Base-by-base conservation (phyloP, 441 rosid genomes). In the Populus hybrid region DNA sequence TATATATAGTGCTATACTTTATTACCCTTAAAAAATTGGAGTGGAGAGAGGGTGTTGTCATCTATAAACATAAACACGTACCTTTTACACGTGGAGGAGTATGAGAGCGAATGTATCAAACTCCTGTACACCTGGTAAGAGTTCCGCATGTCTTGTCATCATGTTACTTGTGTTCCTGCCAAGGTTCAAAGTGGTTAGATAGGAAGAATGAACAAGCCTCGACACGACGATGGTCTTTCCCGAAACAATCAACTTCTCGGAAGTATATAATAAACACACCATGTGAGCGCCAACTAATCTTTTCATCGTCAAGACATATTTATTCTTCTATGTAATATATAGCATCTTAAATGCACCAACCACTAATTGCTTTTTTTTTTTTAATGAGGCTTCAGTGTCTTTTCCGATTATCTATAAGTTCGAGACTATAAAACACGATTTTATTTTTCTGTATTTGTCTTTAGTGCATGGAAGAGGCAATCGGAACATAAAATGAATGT, bases 231-330 rank as follows among this genome's bases (percentile, higher is more conserved):
- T 26, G 26, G 14, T 82, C 81, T 80, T 80, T 85, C 87, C 78
- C 11, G 20, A 40, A 30, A 40, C 72, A 72, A 66, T 28, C 84
- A 77, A 18, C 34, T 23, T 5, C 82, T 77, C 79, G 67, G 50
- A 65, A 14, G 73, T 40, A 75, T 12, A 14, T 61, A 71, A 66
- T 30, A 16, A 77, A 86, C 90, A 86, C 46, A 57, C 88, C 95
- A 89, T 89, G 95, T 90, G 95, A 85, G 77, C 82, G 91, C 89
- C 94, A 88, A 80, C 91, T 77, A 71, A 72, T 79, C 9, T 26
- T 71, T 79, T 70, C 42, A 32, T 36, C 23, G 4, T 53, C 46
- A 42, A 3, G 40, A 36, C 42, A 66, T 26, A 26, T 10, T 24
- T 67, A 38, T 11, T 28, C 1, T 59, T 61, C 28, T 46, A 75